Base-by-base conservation (phyloP, 2,329 filamentous ascomycete species). In the Beauveria caledonica region DNA sequence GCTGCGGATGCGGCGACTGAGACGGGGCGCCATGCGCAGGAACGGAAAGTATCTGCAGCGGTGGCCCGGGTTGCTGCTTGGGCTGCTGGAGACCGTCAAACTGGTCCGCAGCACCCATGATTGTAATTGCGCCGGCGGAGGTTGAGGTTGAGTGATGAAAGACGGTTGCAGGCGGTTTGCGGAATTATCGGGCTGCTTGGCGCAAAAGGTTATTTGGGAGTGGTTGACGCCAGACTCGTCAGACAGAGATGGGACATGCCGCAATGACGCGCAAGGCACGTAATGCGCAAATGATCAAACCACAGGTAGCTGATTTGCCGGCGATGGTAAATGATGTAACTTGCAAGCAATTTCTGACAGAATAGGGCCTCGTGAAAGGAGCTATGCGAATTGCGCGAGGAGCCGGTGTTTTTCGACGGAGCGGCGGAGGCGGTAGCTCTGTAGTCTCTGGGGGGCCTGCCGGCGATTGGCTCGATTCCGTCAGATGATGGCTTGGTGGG, bases 381-480 rank as follows among this genome's bases (percentile, higher is more conserved):
- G 17, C 15, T 58, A 33, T 19, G 21, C 4, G 21, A 57, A 40
- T 42, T 21, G 55, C 33, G 36, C 45, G 27, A 42, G 7, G 27
- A 3, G 55, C 27, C 11, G 36, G 48, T 42, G 10, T 25, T 19
- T 40, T 49, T 17, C 17, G 23, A 25, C 11, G 45, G 45, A 25
- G 29, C 55, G 15, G 55, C 36, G 33, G 29, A 10, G 33, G 55
- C 36, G 29, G 42, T 25, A 40, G 50, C 13, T 13, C 6, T 36
- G 42, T 23, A 40, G 33, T 11, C 45, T 19, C 42, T 23, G 15
- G 36, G 29, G 8, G 15, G 33, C 10, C 13, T 25, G 19, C 33
- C 33, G 45, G 55, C 45, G 55, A 58, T 58, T 58, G 55, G 55
- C 25, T 46, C 55, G 55, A 58, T 58, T 50, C 45, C 36, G 55